A percentile compares a stretch with the other conserved stretches of the same genome.
These are phyloP conservation scores for Gaertneriomyces semiglobifer DNA, from an alignment of 192 early-diverging fungal species.

Conservation along the genomic window DNA sequence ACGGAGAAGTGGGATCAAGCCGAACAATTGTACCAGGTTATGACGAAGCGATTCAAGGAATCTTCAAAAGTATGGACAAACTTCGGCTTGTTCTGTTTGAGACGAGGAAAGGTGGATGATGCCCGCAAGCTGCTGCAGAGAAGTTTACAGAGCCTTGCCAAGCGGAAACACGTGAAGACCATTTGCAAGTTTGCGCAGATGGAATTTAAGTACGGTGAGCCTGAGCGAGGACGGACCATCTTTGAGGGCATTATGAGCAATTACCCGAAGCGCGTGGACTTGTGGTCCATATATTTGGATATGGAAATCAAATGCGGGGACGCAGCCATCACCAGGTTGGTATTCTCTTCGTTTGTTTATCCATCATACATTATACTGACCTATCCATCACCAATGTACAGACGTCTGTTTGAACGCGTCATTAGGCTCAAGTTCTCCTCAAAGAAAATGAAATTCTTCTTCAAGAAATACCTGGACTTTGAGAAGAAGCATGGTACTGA, in stretches of 20 bases:
- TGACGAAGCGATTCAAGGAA: constrained; percentile 81
- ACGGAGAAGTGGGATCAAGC: constrained; percentile 69
- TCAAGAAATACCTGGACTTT: constrained; percentile 96
- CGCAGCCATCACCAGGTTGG: constrained; percentile 56
- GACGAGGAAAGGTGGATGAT: constrained; percentile 67
- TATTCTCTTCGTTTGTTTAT: not conserved
- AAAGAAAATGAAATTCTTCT: constrained; percentile 99
- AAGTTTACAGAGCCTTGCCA: constrained; percentile 78
- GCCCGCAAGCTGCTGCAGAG: constrained; percentile 79
- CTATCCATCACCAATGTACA: constrained; percentile 12
- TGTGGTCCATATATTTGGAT: constrained; percentile 97
- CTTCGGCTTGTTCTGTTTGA: constrained; percentile 77
- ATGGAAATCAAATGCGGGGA: constrained; percentile 87
- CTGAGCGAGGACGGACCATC: constrained; percentile 95
- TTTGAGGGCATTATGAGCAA: constrained; percentile 93
- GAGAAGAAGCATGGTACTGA: constrained; percentile 84
- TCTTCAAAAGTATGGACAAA: constrained; percentile 89
- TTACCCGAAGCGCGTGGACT: constrained; percentile 89
- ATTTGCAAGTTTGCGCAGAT: constrained; percentile 93
- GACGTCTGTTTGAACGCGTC: constrained; percentile 83
- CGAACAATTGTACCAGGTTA: constrained; percentile 67
- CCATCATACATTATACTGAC: not conserved
- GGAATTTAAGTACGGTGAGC: constrained; percentile 96
- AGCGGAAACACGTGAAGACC: constrained; percentile 93
- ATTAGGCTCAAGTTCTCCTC: constrained; percentile 86